Base-by-base conservation (phyloP, 1,139 yeast species). In the Saccharomycopsis hybrid region DNA sequence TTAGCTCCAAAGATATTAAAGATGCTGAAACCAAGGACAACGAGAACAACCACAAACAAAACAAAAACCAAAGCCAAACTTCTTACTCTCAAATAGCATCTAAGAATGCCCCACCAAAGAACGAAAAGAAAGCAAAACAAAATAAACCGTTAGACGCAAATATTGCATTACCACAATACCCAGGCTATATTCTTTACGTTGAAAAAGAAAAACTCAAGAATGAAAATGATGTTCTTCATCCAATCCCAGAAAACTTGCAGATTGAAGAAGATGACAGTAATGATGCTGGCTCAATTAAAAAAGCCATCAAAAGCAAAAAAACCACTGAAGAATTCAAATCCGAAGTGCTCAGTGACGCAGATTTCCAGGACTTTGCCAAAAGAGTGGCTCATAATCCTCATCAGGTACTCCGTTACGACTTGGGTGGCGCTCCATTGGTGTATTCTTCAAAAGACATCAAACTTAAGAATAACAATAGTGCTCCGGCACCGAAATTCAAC, bases 351-450 rank as follows among this genome's bases (percentile, higher is more conserved):
- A 85, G 84, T 54, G 97, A 89, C 62, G 80, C 78, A 54, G 77
- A 76, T 13, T 92, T 92, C 66, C 90, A 85, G 61, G 77, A 80
- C 51, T 92, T 92, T 63, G 77, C 87, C 33, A 81, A 78, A 48
- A 71, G 80, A 2, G 84, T 86, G 8, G 82, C 82, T 13, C 85
- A 84, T 60, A 92, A 92, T 62, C 92, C 97, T 3, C 73, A 76
- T 1, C 98, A 92, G 65, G 86, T 92, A 2, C 72, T 92, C 43
- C 75, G 98, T 52, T 90, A 90, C 65, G 87, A 88, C 49, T 61
- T 82, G 44, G 81, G 81, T 29, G 95, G 94, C 1, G 68, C 69
- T 44, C 96, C 97, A 4, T 67, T 90, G 36, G 66, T 85, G 29
- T 89, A 85, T 64, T 77, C 84, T 37, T 79, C 85, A 0, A 74